These are phyloP conservation scores for Pleochaeta shiraiana DNA, from an alignment of 2,329 filamentous ascomycete species.

Conservation along the genomic window DNA sequence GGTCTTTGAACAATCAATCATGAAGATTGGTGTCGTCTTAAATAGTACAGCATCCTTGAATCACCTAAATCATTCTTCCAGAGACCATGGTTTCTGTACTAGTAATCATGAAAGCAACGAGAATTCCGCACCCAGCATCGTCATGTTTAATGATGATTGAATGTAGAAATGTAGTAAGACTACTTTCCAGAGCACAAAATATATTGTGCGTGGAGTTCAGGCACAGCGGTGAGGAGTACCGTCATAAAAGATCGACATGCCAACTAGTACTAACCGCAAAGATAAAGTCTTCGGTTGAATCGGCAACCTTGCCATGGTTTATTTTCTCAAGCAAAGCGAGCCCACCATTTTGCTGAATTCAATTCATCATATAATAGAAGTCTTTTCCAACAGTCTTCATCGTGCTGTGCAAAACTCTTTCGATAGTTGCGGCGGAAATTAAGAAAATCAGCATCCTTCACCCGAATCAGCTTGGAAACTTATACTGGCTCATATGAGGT, in stretches of 20 bases:
- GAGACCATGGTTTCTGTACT: neutral
- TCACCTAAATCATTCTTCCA: neutral
- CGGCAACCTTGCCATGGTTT: neutral
- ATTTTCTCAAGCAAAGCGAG: neutral
- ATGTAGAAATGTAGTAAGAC: neutral
- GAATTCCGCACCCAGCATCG: neutral
- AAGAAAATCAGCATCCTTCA: neutral
- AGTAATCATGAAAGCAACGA: neutral
- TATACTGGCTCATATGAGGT: neutral
- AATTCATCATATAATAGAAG: neutral
- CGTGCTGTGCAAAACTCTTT: neutral
- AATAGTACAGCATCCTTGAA: neutral
- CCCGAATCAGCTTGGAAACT: neutral
- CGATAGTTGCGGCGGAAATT: neutral
- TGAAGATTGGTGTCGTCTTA: no score
- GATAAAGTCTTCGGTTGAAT: neutral
- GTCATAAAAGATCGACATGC: neutral
- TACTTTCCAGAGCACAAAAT: neutral
- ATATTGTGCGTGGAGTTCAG: neutral
- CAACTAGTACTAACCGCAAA: neutral
- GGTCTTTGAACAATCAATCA: neutral
- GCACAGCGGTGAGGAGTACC: neutral
- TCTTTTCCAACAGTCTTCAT: neutral
- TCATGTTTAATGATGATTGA: no score
- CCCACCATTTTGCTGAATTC: neutral